Conservation (phyloP, 305 asterid species). For the Fraxinus platypoda region DNA sequence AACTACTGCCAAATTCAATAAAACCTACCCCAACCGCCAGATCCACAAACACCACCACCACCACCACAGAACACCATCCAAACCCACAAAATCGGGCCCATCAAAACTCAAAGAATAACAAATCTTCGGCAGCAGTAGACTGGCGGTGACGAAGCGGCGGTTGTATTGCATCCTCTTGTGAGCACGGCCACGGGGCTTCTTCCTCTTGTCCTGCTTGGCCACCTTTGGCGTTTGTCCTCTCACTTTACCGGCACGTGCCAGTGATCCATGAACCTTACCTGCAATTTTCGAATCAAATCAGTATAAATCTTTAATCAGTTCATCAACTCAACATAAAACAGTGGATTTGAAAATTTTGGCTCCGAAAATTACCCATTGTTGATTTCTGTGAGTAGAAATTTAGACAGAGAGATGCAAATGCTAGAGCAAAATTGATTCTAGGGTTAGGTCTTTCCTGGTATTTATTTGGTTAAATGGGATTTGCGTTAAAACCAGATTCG, state of each 20-base stretch:
- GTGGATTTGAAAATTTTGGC: background rate
- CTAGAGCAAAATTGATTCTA: background rate
- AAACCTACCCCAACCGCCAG: too few species aligned
- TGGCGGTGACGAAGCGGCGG: background rate
- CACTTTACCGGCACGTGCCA: background rate
- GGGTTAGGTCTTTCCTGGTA: background rate
- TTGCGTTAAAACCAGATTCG: background rate
- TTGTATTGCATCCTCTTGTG: background rate
- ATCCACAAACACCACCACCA: too few species aligned
- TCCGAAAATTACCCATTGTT: background rate
- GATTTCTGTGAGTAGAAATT: background rate
- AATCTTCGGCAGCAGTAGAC: too few species aligned
- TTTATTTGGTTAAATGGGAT: background rate
- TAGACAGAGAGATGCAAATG: background rate
- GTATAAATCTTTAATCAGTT: background rate
- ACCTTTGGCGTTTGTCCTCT: background rate
- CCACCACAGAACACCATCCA: too few species aligned
- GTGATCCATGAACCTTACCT: background rate
- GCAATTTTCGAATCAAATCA: background rate
- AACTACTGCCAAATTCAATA: too few species aligned
- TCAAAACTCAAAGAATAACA: too few species aligned
- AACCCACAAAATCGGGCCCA: too few species aligned
- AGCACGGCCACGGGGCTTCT: slow-evolving; percentile 1
- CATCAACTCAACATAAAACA: background rate
- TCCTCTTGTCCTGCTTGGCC: slow-evolving; percentile 1